Percentiles rank a stretch among this genome's conserved stretches.
Conservation (phyloP, 352 stramenopile genomes). For the Phytophthora pistaciae region DNA sequence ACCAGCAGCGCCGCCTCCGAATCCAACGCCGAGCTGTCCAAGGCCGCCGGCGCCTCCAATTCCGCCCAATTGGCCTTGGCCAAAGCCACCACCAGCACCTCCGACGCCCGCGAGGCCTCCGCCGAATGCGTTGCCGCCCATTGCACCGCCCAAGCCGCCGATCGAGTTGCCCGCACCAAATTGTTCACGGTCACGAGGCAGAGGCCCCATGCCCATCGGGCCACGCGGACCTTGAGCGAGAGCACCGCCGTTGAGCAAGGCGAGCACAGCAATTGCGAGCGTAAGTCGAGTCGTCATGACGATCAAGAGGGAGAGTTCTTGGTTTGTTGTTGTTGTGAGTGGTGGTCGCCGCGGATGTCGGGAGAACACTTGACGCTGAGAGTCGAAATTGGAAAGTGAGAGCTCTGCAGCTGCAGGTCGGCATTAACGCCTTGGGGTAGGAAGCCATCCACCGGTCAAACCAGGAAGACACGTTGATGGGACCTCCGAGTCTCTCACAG, state of each 20-base stretch:
- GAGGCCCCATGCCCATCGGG: conserved; percentile 17
- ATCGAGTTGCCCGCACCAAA: conserved; percentile 9
- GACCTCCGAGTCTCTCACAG: too few relatives aligned
- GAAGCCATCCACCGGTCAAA: background rate
- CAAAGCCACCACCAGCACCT: background rate
- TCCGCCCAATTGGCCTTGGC: background rate
- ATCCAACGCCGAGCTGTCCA: background rate
- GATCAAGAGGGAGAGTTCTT: background rate
- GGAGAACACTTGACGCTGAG: background rate
- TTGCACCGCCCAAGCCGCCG: background rate
- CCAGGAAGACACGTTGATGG: too few relatives aligned
- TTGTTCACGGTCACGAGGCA: conserved; percentile 25
- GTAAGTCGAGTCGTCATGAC: conserved; percentile 31
- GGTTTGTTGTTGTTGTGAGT: background rate
- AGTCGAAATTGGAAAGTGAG: background rate
- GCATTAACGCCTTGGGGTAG: too few relatives aligned
- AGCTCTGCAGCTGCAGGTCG: background rate
- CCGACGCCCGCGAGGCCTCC: conserved; percentile 5
- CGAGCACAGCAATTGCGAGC: conserved; percentile 23
- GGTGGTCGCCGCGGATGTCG: background rate
- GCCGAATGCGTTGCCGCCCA: background rate
- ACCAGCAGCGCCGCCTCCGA: background rate
- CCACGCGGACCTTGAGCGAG: conserved; percentile 30
- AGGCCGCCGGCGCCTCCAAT: background rate
- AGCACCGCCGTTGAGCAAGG: conserved; percentile 19